A percentile compares a stretch with the other conserved stretches of the same genome.
Evolutionary conservation across 1,139 yeast species (phyloP).

Genomic region (Yamadazyma epiphylla): DNA sequence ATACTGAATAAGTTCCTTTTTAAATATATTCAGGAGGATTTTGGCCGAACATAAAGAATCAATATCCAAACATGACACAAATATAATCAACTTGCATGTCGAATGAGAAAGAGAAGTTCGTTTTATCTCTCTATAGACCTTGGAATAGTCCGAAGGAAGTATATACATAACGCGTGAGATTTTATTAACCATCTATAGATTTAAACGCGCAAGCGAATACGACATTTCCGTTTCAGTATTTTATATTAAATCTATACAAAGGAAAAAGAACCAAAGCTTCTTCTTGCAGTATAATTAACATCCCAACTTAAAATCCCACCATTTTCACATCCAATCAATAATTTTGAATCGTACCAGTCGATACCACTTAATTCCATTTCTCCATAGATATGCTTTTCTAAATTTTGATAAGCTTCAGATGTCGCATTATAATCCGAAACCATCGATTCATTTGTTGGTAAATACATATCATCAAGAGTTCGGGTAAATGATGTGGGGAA

Average conservation of each 20-base stretch:
- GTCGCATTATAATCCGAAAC: not conserved
- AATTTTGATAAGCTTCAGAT: constrained; percentile 22
- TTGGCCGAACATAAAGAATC: constrained; percentile 91
- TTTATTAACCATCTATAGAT: no score
- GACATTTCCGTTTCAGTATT: no score
- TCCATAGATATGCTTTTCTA: constrained; percentile 39
- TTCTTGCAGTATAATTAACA: constrained; percentile 35
- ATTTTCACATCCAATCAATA: constrained; percentile 40
- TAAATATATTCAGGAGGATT: constrained; percentile 65
- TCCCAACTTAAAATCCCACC: constrained; percentile 46
- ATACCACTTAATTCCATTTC: constrained; percentile 45
- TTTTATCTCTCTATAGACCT: constrained; percentile 57
- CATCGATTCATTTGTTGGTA: not conserved
- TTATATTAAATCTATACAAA: constrained; percentile 13
- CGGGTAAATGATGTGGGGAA: no score
- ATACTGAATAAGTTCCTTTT: constrained; percentile 80
- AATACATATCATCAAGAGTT: not conserved
- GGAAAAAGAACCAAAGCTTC: constrained; percentile 31
- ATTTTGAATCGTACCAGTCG: constrained; percentile 34
- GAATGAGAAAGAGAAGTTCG: constrained; percentile 75
- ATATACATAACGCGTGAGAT: constrained; percentile 56
- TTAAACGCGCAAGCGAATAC: no score
- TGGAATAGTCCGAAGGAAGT: constrained; percentile 55
- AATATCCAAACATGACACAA: constrained; percentile 86
- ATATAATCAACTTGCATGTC: constrained; percentile 82